These are phyloP conservation scores for Verticillium isaacii DNA, from an alignment of 2,329 filamentous ascomycete species.

Conservation along the genomic window DNA sequence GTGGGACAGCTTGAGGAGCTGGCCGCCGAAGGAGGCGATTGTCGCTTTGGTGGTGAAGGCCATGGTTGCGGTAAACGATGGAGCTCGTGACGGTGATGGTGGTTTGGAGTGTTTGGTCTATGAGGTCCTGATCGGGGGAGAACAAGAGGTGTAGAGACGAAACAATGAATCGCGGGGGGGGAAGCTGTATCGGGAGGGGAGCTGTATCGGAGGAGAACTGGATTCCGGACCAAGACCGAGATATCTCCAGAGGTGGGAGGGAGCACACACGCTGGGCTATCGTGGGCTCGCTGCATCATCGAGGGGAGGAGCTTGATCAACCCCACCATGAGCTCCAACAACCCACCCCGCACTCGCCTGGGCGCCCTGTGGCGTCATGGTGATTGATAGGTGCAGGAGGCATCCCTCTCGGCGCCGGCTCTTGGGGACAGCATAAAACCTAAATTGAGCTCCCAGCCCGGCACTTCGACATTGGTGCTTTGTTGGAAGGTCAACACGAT, in stretches of 20 bases:
- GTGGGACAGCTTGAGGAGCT: conserved; percentile 91
- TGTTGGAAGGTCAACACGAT: no score
- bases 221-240: neutral
- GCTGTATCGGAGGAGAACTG: neutral
- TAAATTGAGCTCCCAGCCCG: no score
- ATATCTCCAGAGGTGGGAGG: neutral
- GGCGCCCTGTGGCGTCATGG: neutral
- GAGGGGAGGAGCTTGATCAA: neutral
- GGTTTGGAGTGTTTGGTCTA: conserved; percentile 1
- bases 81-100: neutral
- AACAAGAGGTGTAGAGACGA: neutral
- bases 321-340: neutral
- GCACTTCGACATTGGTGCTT: no score
- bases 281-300: neutral
- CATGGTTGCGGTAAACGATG: conserved; percentile 48
- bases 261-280: neutral
- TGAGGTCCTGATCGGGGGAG: neutral
- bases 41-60: conserved; percentile 84
- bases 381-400: neutral
- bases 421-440: neutral
- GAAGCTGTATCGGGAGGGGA: neutral
- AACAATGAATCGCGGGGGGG: neutral
- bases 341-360: neutral
- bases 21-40: conserved; percentile 88
- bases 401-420: neutral